Evolutionary conservation across 2,329 filamentous ascomycete genomes (phyloP).

Genomic region (Colletotrichum sp.): DNA sequence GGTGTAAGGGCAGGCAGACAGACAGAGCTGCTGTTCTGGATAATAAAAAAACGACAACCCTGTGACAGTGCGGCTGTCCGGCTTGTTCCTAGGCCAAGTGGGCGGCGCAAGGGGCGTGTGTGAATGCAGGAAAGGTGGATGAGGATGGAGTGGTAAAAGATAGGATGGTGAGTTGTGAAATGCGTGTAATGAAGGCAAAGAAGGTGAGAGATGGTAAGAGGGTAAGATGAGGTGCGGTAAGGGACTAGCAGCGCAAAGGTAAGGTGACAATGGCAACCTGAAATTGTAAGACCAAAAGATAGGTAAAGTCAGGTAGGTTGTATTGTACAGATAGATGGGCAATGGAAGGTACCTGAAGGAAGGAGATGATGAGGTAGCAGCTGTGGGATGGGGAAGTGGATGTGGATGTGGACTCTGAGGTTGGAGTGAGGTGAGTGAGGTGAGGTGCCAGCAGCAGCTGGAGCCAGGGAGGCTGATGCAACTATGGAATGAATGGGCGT

Average conservation of each 20-base stretch:
- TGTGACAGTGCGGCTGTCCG: neutral
- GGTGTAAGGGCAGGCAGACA: conserved; percentile 27
- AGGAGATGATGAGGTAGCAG: neutral
- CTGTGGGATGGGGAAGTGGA: neutral
- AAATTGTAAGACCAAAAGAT: neutral
- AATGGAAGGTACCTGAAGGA: neutral
- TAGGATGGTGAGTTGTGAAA: neutral
- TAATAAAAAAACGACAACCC: neutral
- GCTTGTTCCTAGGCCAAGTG: neutral
- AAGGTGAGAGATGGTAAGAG: neutral
- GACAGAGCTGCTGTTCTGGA: conserved; percentile 29
- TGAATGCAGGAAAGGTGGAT: neutral
- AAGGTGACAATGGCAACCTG: neutral
- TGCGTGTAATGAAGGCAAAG: neutral
- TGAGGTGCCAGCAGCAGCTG: neutral
- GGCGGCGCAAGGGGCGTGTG: neutral
- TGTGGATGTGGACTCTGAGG: neutral
- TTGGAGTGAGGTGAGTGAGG: neutral
- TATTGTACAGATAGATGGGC: neutral
- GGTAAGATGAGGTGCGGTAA: neutral
- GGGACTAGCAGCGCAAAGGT: neutral
- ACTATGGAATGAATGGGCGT: neutral
- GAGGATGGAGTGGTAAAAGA: neutral
- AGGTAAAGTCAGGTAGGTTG: neutral
- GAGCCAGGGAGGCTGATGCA: neutral